A percentile compares a stretch with the other conserved stretches of the same genome.
Conservation (phyloP, 2,329 filamentous ascomycete genomes). For the Teratosphaeria zuluensis region DNA sequence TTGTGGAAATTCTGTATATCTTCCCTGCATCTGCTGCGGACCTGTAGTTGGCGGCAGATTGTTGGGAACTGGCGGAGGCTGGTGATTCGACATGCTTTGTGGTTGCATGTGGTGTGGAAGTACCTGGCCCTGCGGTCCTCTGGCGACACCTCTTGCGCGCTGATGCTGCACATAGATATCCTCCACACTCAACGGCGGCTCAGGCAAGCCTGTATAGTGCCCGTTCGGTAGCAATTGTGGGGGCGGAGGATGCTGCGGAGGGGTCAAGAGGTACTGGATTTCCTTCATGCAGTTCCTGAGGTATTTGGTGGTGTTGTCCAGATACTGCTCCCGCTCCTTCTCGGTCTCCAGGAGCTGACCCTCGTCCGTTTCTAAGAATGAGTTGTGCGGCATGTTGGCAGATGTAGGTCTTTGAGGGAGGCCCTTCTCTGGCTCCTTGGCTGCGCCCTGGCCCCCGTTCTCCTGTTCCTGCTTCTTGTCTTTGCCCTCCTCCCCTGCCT, state of each 20-base stretch:
- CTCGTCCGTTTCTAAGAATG: slow-evolving; percentile 38
- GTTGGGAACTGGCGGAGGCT: slow-evolving; percentile 36
- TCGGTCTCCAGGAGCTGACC: slow-evolving; percentile 33
- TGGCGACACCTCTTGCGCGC: slow-evolving; percentile 28
- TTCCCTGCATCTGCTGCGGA: slow-evolving; percentile 12
- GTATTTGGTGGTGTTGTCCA: slow-evolving; percentile 54
- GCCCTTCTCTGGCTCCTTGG: not conserved
- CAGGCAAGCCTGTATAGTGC: slow-evolving; percentile 29
- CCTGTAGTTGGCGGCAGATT: slow-evolving; percentile 15
- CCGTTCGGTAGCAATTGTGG: slow-evolving; percentile 35
- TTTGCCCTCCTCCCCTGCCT: slow-evolving; percentile 23
- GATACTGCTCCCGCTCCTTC: slow-evolving; percentile 47
- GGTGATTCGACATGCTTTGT: slow-evolving; percentile 49
- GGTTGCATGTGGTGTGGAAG: slow-evolving; percentile 15
- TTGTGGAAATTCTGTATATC: slow-evolving; percentile 29
- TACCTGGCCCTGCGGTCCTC: slow-evolving; percentile 29
- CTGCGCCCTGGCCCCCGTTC: not conserved
- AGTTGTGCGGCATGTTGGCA: slow-evolving; percentile 28
- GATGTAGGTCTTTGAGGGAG: slow-evolving; percentile 24
- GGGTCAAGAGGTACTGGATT: slow-evolving; percentile 58
- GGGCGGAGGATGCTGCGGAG: slow-evolving; percentile 51
- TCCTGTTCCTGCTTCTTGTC: slow-evolving; percentile 22
- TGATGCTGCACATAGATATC: slow-evolving; percentile 50
- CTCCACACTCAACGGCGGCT: slow-evolving; percentile 48
- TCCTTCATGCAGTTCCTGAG: slow-evolving; percentile 58